These are phyloP conservation scores for Zoysia matrella DNA, from an alignment of 202 grass and related monocot species.

Conservation along the genomic window DNA sequence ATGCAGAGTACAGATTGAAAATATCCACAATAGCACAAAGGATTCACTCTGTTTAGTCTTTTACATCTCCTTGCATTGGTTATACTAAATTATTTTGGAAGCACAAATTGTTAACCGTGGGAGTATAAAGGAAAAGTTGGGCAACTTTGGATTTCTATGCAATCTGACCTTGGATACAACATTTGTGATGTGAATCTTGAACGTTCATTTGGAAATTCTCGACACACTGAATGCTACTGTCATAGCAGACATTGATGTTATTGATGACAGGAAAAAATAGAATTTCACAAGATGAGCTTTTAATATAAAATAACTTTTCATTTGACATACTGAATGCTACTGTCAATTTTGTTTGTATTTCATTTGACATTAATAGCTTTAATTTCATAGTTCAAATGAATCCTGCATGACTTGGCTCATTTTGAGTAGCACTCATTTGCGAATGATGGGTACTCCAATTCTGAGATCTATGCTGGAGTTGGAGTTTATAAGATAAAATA, in stretches of 20 bases:
- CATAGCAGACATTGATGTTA: not conserved
- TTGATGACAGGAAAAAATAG: too few relatives aligned
- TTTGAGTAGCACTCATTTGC: not conserved
- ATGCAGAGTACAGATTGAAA: not conserved
- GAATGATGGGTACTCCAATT: too few relatives aligned
- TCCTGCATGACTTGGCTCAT: not conserved
- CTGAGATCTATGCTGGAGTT: too few relatives aligned
- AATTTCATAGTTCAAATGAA: not conserved
- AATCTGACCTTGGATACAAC: not conserved
- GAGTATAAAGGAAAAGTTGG: not conserved
- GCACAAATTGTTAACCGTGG: not conserved
- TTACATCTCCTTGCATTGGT: not conserved
- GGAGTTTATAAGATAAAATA: too few relatives aligned
- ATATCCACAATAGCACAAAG: not conserved
- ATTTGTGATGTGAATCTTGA: not conserved
- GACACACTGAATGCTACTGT: not conserved
- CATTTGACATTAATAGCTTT: not conserved
- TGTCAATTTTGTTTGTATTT: too few relatives aligned
- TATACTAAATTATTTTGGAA: not conserved
- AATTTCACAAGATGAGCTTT: not conserved
- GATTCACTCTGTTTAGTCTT: constrained; percentile 3
- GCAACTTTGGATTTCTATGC: not conserved
- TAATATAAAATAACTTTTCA: not conserved
- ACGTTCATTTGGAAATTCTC: not conserved
- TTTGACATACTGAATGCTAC: too few relatives aligned